Conservation (phyloP, 305 asterid species). For the Solanum hybrid region DNA sequence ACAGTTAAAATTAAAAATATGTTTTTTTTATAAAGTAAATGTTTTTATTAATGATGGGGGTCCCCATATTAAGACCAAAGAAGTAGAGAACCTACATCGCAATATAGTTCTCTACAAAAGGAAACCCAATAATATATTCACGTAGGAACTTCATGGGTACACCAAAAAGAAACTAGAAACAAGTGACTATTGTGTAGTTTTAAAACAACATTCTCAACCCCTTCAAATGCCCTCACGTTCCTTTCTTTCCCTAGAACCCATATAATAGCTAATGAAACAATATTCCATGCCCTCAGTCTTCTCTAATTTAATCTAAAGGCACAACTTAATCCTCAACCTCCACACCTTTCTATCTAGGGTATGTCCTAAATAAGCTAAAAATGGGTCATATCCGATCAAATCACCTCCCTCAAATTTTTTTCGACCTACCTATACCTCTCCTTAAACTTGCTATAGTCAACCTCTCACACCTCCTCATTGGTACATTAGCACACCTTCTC, state of each 20-base stretch:
- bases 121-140: background rate
- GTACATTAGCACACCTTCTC: background rate
- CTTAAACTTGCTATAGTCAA: background rate
- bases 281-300: background rate
- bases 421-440: background rate
- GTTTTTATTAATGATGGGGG: background rate
- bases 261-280: background rate
- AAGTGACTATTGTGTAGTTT: background rate
- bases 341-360: background rate
- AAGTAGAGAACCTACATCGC: background rate
- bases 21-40: background rate
- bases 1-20: background rate
- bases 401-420: background rate
- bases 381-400: background rate
- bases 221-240: background rate
- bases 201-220: background rate
- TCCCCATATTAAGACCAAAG: background rate
- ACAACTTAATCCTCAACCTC: background rate
- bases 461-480: background rate
- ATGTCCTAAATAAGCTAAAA: background rate
- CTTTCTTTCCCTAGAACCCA: background rate
- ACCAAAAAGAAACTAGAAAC: background rate
- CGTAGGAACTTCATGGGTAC: background rate
- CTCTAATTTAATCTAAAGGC: background rate
- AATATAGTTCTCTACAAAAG: background rate